Evolutionary conservation across 2,329 filamentous ascomycete species (phyloP), one percentile per base, ranked within the genome.

Genomic region (Diplodia scrobiculata): DNA sequence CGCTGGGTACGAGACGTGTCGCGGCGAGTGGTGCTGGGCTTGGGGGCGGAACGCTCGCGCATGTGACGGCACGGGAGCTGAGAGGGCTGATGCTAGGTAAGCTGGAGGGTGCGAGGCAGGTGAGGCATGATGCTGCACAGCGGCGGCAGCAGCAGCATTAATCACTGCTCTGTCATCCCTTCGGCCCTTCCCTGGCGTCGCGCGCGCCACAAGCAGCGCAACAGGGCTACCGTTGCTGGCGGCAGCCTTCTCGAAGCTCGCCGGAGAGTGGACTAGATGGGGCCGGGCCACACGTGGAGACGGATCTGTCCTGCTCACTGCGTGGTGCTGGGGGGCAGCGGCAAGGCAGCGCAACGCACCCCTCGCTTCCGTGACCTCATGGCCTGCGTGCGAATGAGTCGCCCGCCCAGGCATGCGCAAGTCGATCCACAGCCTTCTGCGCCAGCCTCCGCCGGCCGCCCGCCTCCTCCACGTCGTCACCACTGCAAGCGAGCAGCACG

Each of bases 31-130:
- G 52, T 55, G 36, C 34, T 55, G 52, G 32, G 52, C 9, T 45
- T 45, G 52, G n/a, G 32, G 29, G 52, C 32, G 51, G 48, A 51
- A 51, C 21, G 27, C 48, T 25, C 21, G 27, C 29, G 52, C 52
- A 55, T 55, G 52, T 55, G 52, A 55, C 52, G 52, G 52, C 21
- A 17, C 41, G 41, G 17, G 41, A n/a, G 41, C 41, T 19, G 41
- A 19, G 41, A 13, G 13, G 19, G 48, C 13, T 14, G 48, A 19
- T 36, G 52, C 52, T 27, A 25, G 32, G 32, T 17, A 10, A 27
- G 10, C 5, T n/a, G 17, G 41, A 19, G 32, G 32, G n/a, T 19
- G 27, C 29, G 25, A 36, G 52, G 32, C n/a, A 19, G 29, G 9
- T 19, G 41, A 45, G 41, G 41, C 41, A 45, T n/a, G 41, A 45